Evolutionary conservation across 768 basidiomycete genomes (phyloP).

Genomic region (Rickenella mellea): DNA sequence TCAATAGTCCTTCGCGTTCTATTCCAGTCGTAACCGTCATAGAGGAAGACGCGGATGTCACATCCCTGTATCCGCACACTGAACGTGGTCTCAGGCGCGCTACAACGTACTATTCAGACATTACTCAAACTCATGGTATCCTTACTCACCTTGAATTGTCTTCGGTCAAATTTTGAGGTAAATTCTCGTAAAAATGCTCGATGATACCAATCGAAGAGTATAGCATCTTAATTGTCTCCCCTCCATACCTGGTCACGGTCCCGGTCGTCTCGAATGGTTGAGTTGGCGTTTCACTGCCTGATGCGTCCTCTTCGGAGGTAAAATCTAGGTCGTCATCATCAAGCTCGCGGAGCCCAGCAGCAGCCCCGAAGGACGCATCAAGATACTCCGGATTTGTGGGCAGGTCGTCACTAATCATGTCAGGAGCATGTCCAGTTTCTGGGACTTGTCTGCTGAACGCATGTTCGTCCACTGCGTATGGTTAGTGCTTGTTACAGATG

Average conservation of each 20-base stretch:
- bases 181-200: conserved; percentile 65
- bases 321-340: conserved; percentile 69
- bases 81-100: conserved; percentile 37
- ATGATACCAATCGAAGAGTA: conserved; percentile 51
- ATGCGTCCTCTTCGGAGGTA: conserved; percentile 19
- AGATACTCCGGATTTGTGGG: conserved; percentile 86
- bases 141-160: conserved; percentile 36
- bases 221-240: conserved; percentile 81
- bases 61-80: conserved; percentile 49
- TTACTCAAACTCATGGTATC: background rate
- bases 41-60: conserved; percentile 61
- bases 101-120: conserved; percentile 13
- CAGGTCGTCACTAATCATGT: conserved; percentile 87
- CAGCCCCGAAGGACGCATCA: conserved; percentile 70
- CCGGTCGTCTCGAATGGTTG: conserved; percentile 19
- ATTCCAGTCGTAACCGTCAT: conserved; percentile 94
- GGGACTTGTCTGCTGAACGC: conserved; percentile 72
- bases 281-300: background rate
- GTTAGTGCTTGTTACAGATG: background rate
- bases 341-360: conserved; percentile 65
- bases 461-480: conserved; percentile 73
- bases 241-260: conserved; percentile 55
- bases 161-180: conserved; percentile 45
- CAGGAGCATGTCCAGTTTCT: conserved; percentile 69
- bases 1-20: conserved; percentile 81